Base-by-base conservation (phyloP, 2,329 filamentous ascomycete species). In the Microsporum canis region DNA sequence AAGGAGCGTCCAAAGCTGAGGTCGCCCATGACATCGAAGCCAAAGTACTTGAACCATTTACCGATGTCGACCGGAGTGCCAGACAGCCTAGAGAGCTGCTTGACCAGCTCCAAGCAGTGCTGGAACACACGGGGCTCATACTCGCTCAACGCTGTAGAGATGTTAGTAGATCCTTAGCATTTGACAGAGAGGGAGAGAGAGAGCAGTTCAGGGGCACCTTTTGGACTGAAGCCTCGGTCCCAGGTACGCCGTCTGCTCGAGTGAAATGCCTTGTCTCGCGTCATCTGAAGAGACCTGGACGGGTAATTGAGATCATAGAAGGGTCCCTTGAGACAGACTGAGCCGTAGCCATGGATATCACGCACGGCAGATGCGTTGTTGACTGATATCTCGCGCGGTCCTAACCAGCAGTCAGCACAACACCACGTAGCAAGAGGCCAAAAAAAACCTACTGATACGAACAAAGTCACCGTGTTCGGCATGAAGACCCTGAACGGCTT, bases 1-100 rank as follows among this genome's bases (percentile, higher is more conserved):
- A 76, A 76, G 0, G 71, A 69, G 61, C 71, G 70, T 27, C 71
- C 69, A 58, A 76, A 72, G 3, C 70, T 65, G 12, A 76, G 64
- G 33, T 75, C 71, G 2, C 73, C 72, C 68, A 77, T 76, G 41
- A 73, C 66, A 41, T 70, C 69, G 29, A 70, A 68, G 27, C 60
- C 63, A 61, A 65, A 67, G 59, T 66, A 70, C 34, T 67, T 66
- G 49, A 67, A 66, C 68, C 66, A 67, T 14, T 60, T 55, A 1
- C 65, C 36, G 7, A 65, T 60, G 34, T 59, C 57, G 23, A 57
- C 55, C 10, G 63, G 63, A 23, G 39, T 56, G 31, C 57, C 60
- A 5, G 36, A 43, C 27, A 36, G 51, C 23, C 58, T 34, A 12
- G 8, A 34, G n/a, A 64, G 27, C 41, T 61, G 61, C 10, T 10